Base-by-base conservation (phyloP, 2,329 filamentous ascomycete species). In the Alternaria triticina region DNA sequence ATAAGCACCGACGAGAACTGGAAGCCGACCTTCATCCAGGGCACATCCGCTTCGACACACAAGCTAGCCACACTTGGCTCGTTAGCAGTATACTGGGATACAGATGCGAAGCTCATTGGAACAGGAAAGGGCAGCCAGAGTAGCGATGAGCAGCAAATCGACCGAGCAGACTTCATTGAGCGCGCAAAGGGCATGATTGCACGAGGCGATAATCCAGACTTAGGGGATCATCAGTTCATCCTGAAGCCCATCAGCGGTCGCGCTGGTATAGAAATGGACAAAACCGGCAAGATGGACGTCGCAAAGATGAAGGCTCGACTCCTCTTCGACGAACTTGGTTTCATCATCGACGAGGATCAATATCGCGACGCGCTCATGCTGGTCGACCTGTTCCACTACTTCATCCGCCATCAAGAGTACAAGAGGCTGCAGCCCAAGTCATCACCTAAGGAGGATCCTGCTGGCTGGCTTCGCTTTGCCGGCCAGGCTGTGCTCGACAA, bases 321-420 rank as follows among this genome's bases (percentile, higher is more conserved):
- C 17, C 83, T 98, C 2, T 99, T 99, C 72, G 95, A 99, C 75
- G 96, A 99, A 76, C 94, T 99, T 62, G 96, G 96, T 54, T 90
- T 99, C 67, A 92, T 98, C n/a, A 86, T 99, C 30, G 96, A 99
- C 71, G 95, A 99, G 69, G 89, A 97, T 69, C 96, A 99, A 78
- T 99, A 99, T 77, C 91, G 96, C 28, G 96, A 99, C 81, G 93
- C 91, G 6, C 83, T 99, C 62, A 99, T 99, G 96, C 92, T 99
- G 84, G 92, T 98, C 2, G 96, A 99, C 77, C 85, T 98, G 3
- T 99, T 99, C 83, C 96, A 99, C 80, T 98, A 97, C 81, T 99
- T 98, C 79, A 92, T 97, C 71, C 90, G 95, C 30, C 96, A 99
- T 70, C 96, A 98, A 79, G 95, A 99, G 78, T 97, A 98, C 83